Percentiles rank a stretch among this genome's conserved stretches.
Conservation (phyloP, 2,329 filamentous ascomycete genomes). For the Bimuria novae-zelandiae region DNA sequence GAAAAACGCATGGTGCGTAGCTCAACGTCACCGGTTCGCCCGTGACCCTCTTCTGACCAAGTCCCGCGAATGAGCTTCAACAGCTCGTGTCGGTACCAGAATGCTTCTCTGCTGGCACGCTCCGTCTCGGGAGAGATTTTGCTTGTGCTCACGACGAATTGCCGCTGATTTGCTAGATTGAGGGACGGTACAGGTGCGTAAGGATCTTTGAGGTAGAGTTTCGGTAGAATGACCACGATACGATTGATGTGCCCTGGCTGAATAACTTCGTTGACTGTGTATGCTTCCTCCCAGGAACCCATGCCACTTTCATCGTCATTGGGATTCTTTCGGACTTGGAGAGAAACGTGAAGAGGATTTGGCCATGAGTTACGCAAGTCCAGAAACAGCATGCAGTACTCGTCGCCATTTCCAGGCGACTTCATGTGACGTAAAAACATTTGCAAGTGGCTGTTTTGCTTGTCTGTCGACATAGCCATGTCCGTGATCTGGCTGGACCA, state of each 20-base stretch:
- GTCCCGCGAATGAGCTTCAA: constrained; percentile 71
- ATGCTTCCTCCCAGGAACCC: constrained; percentile 25
- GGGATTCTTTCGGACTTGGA: constrained; percentile 53
- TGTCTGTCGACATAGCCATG: constrained; percentile 12
- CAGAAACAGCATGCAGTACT: constrained; percentile 78
- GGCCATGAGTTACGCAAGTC: constrained; percentile 93
- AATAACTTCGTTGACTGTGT: constrained; percentile 50
- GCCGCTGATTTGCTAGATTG: constrained; percentile 81
- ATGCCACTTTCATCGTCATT: constrained; percentile 7
- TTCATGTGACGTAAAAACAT: constrained; percentile 51
- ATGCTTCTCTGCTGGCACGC: constrained; percentile 76
- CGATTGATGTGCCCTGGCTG: constrained; percentile 69
- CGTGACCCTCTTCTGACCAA: constrained; percentile 66
- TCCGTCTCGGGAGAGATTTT: constrained; percentile 81
- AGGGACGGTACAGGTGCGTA: constrained; percentile 78
- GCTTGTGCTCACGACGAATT: constrained; percentile 85
- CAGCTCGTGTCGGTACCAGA: constrained; percentile 88
- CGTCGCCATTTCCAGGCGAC: constrained; percentile 52
- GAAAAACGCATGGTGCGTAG: constrained; percentile 75
- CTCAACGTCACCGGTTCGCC: constrained; percentile 71
- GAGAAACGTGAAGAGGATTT: constrained; percentile 69
- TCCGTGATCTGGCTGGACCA: constrained; percentile 55
- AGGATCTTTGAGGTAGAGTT: constrained; percentile 76
- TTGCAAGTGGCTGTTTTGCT: constrained; percentile 50
- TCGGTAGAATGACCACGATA: constrained; percentile 74